Evolutionary conservation across 192 early-diverging fungal species (phyloP), one percentile per base, ranked within the genome.

Genomic region (Geranomyces variabilis): DNA sequence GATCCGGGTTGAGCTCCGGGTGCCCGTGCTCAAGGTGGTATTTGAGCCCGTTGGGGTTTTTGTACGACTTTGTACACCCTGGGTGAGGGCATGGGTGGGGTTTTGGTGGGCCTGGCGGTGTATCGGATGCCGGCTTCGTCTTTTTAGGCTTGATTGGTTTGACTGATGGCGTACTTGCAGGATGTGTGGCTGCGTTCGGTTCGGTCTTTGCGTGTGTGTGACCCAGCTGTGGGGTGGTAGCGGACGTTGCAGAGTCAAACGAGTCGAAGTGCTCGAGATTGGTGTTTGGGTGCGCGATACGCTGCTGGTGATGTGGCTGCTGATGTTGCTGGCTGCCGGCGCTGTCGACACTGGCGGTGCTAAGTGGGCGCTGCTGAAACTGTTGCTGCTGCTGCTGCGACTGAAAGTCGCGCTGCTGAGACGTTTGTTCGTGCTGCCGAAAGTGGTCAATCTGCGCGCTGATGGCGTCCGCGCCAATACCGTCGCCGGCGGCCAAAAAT

Each of bases 1-100:
- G 43, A 45, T 64, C 63, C 22, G 66, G 66, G 1, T 17, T 26
- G 61, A 64, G 15, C 51, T 70, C 74, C 33, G 68, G 48, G 55
- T 96, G 95, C 19, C 95, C 95, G 70, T 96, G 93, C 64, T 93
- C 82, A 58, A 96, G 91, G 75, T 98, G 97, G 80, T 99, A 98
- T 78, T 99, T 99, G 66, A 98, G 89, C 15, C 96, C 96, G 67
- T 94, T 95, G 48, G 95, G 92, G 80, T 98, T 98, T 80, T 98
- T 98, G 84, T 98, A 98, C 31, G 91, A 84, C 75, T 98, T 98
- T 67, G 88, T 89, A 81, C 96, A 98, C 46, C 90, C 87, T 24
- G 85, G 79, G 63, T 92, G 87, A 12, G 88, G 85, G 76, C 96
- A 97, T 45, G 82, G 62, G 65, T 75, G 76, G 34, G 81, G 79